Evolutionary conservation across 1,284 basidiomycete species (phyloP), one percentile per base, ranked within the genome.

Genomic region (Cystobasidiaceae sp.): DNA sequence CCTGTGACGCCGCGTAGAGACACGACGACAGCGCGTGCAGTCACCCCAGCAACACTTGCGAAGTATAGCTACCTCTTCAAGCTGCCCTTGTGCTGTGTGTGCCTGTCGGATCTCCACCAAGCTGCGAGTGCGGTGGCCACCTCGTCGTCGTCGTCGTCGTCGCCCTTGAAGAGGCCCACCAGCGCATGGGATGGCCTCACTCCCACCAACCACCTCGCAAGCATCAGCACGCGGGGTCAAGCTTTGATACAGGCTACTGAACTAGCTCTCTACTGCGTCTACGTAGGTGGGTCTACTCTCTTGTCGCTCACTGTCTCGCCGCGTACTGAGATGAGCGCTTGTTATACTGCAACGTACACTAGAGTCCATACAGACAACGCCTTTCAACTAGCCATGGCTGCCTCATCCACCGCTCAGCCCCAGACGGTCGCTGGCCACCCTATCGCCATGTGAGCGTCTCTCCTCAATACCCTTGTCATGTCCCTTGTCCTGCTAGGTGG

Each of bases 351-450:
- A n/a, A n/a, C n/a, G n/a, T n/a, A n/a, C n/a, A n/a, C n/a, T n/a
- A n/a, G n/a, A n/a, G n/a, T n/a, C 45, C 45, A 48, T 48, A 13
- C 45, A 11, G 45, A 48, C 21, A 48, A 44, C 25, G n/a, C 21
- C 23, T 27, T 8, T 28, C n/a, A 48, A 27, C 45, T 30, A 25
- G 39, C 37, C 48, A 51, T 62, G 39, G 48, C 49, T 44, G 48
- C 60, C 23, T 39, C 52, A 44, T 30, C 39, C 19, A 33, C 41
- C 54, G 39, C 23, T 39, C 52, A 44, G 43, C 30, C 60, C 37
- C 51, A 45, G 49, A 55, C 61, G 34, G 27, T 64, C 27, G 61
- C 61, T 21, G 61, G 61, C 3, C 61, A 64, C 30, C 46, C 61
- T 19, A 51, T 50, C n/a, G 61, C 61, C 8, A 62, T 56, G 60